Percentiles rank a stretch among this genome's conserved stretches.
phyloP scores from a whole-genome alignment of 108 stramenopile genomes.

The Pseudonitzschia multistriata region DNA sequence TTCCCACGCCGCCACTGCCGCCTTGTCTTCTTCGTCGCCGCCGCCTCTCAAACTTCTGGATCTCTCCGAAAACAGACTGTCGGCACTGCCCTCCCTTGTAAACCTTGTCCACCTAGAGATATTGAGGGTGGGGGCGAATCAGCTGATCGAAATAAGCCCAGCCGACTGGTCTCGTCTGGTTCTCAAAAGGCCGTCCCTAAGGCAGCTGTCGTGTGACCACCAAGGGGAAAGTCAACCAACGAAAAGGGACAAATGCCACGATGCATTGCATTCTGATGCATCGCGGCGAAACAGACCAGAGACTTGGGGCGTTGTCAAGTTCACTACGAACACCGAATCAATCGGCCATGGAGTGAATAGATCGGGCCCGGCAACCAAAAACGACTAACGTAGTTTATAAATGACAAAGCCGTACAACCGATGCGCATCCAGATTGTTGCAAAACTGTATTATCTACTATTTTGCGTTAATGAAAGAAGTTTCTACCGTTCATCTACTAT shows the following conservation, averaged over 20 bases:
- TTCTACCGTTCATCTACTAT: background rate
- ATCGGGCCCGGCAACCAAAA: too few species aligned
- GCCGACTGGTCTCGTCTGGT: background rate
- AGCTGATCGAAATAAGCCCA: background rate
- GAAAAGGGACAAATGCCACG: too few species aligned
- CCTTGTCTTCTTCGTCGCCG: background rate
- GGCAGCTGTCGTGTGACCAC: background rate
- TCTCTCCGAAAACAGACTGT: slow-evolving; percentile 1
- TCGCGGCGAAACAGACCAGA: too few species aligned
- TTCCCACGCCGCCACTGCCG: background rate
- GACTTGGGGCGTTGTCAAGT: too few species aligned
- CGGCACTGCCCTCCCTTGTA: background rate
- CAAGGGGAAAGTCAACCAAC: background rate
- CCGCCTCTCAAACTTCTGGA: background rate
- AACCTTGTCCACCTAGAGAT: background rate
- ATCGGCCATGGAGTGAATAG: too few species aligned
- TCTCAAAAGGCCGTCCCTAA: slow-evolving; percentile 2
- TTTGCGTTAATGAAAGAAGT: background rate
- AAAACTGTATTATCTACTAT: too few species aligned
- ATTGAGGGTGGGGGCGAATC: background rate
- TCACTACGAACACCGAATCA: too few species aligned
- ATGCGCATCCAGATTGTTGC: too few species aligned
- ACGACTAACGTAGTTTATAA: too few species aligned
- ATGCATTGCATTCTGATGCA: too few species aligned
- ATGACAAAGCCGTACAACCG: too few species aligned